Base-by-base conservation (phyloP, 805 yeast species). In the Metschnikowia reukaufii region DNA sequence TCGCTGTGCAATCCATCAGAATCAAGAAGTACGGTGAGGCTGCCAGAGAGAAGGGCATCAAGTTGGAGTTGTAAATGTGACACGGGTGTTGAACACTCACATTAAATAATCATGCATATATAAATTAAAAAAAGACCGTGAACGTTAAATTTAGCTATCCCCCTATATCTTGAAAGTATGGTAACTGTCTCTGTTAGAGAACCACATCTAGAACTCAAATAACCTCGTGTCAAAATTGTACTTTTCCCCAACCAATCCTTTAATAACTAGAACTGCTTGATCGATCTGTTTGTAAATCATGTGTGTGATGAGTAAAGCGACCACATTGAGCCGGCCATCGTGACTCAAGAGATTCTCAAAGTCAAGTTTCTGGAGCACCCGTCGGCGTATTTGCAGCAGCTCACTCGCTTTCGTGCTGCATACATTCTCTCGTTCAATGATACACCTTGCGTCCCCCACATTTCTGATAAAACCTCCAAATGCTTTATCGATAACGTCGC, bases 11-110 rank as follows among this genome's bases (percentile, higher is more conserved):
- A 78, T 88, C 98, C 53, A 94, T 94, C 71, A 89, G 99, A 80
- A 88, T 92, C 69, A 94, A 94, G 81, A 94, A 94, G 76, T 94
- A 88, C 70, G 99, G 99, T 70, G 95, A 90, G 74, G 80, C 94
- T 63, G 96, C 90, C 68, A 84, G 88, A 74, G 91, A 84, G 68
- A 83, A 82, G 61, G 87, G 87, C 50, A 79, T 76, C 29, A 64
- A 70, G 38, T 74, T 79, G 60, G 49, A 70, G 48, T 73, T 79
- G 60, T 79, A 73, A 61, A 20, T 25, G 36, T 19, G 20, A 31
- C 10, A 20, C 20, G 31, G 33, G n/a, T 38, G 48, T 31, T 29
- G 36, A 35, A 10, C 37, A 19, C 17, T 25, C 23, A 25, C n/a
- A 18, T 12, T 16, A 29, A 25, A 30, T 15, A n/a, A 30, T 29